Percentiles rank a stretch among this genome's conserved stretches.
These are phyloP conservation scores for Pseudopyricularia cyperi DNA, from an alignment of 2,329 filamentous ascomycete species.

Conservation along the genomic window DNA sequence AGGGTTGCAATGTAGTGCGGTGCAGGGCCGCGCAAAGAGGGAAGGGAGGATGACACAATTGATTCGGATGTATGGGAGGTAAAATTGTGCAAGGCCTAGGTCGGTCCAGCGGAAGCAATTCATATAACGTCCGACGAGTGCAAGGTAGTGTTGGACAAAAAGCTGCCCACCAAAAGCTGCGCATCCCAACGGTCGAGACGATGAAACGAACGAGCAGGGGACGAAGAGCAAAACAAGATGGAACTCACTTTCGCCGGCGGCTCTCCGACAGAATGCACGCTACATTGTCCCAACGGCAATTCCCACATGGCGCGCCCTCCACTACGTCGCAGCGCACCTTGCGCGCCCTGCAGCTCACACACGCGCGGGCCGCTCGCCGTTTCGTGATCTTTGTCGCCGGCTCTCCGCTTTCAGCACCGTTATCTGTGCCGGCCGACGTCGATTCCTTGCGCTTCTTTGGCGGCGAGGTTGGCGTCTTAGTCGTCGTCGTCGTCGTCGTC, in stretches of 20 bases:
- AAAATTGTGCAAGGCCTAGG: too few relatives aligned
- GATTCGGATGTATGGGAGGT: too few relatives aligned
- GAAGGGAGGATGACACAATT: too few relatives aligned
- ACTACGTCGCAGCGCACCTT: constrained; percentile 94
- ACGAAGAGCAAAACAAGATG: neutral
- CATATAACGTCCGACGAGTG: too few relatives aligned
- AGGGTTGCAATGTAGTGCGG: too few relatives aligned
- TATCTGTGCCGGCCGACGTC: constrained; percentile 10
- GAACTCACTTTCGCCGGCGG: constrained; percentile 69
- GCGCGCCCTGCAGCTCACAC: constrained; percentile 73
- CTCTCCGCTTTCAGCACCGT: constrained; percentile 13
- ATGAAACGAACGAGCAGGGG: neutral
- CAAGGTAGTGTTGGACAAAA: too few relatives aligned
- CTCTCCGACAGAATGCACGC: constrained; percentile 69
- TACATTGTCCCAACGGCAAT: constrained; percentile 70
- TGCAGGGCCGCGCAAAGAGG: too few relatives aligned
- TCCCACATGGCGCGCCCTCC: constrained; percentile 75
- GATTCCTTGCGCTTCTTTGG: constrained; percentile 5
- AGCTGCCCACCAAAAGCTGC: neutral
- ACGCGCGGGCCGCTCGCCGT: constrained; percentile 80
- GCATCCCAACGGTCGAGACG: too few relatives aligned
- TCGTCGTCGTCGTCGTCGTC: constrained; percentile 2
- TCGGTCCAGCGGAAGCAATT: too few relatives aligned
- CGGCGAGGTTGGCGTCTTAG: constrained; percentile 3
- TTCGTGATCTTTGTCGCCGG: constrained; percentile 44